Percentiles rank a stretch among this genome's conserved stretches.
phyloP scores from a whole-genome alignment of 2,329 filamentous ascomycete species.

The Colletotrichum cereale region DNA sequence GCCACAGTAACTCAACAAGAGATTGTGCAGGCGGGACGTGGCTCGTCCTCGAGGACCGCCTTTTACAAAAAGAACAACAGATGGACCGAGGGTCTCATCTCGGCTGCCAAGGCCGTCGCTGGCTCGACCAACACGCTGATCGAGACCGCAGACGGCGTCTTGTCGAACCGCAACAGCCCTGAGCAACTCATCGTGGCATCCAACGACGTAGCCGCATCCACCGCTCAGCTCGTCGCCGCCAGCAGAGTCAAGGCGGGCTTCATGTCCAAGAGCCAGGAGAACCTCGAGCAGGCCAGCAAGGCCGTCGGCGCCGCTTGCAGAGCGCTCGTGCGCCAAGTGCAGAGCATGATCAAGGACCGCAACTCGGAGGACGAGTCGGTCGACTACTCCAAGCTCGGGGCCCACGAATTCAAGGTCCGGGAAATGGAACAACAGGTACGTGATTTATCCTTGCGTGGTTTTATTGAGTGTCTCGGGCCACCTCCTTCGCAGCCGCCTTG shows the following conservation, averaged over 20 bases:
- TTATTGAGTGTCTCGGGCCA: constrained; percentile 47
- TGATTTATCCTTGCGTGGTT: constrained; percentile 31
- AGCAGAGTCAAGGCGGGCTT: constrained; percentile 97
- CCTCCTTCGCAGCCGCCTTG: background rate
- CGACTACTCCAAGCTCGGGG: constrained; percentile 89
- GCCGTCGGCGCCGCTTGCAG: constrained; percentile 92
- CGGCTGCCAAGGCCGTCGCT: constrained; percentile 95
- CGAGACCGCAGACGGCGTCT: constrained; percentile 96
- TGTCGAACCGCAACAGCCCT: constrained; percentile 90
- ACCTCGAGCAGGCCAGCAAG: constrained; percentile 90
- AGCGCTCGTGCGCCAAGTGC: constrained; percentile 90
- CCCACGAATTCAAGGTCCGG: constrained; percentile 97
- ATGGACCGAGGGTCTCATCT: constrained; percentile 98
- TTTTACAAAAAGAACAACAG: constrained; percentile 99
- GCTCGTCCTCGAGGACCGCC: constrained; percentile 86
- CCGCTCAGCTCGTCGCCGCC: constrained; percentile 95
- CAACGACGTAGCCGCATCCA: constrained; percentile 96
- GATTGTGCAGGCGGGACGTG: constrained; percentile 93
- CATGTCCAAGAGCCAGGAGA: constrained; percentile 97
- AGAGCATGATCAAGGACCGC: constrained; percentile 91
- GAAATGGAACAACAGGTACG: constrained; percentile 99
- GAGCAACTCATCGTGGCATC: constrained; percentile 98
- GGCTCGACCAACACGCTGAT: constrained; percentile 95
- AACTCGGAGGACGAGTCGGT: constrained; percentile 82
- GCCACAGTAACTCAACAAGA: constrained; percentile 94